Evolutionary conservation across 2,329 filamentous ascomycete species (phyloP).

Genomic region (Cytospora leucostoma): DNA sequence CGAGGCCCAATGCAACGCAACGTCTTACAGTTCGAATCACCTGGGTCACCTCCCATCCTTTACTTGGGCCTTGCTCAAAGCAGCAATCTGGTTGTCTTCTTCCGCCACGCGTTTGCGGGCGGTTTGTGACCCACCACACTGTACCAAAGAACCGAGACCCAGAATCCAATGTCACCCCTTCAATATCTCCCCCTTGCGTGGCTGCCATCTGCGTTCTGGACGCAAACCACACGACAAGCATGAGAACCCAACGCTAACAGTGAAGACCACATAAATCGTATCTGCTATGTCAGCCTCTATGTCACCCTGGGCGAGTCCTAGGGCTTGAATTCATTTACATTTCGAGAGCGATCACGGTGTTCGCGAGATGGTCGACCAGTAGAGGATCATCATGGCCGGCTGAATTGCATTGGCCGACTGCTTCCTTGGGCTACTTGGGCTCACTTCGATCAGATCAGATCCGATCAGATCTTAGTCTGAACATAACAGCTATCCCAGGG

Average conservation of each 20-base stretch:
- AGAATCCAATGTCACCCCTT: background rate
- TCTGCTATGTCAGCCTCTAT: background rate
- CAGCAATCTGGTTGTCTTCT: background rate
- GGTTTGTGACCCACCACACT: background rate
- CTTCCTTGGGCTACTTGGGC: background rate
- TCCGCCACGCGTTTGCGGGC: background rate
- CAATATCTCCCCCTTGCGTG: background rate
- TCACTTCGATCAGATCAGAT: constrained; percentile 6
- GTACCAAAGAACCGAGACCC: background rate
- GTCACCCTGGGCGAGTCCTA: background rate
- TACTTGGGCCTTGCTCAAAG: background rate
- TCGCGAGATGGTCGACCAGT: background rate
- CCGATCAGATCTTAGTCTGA: constrained; percentile 19
- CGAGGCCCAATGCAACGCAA: background rate
- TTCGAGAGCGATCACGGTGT: background rate
- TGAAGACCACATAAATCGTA: background rate
- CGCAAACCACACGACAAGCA: background rate
- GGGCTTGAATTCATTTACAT: too few species aligned
- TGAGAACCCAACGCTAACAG: background rate
- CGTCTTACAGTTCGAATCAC: background rate
- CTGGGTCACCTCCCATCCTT: background rate
- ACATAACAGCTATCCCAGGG: constrained; percentile 21
- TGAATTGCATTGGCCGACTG: background rate
- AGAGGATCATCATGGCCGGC: background rate
- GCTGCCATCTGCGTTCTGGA: background rate